Percentiles rank a stretch among this genome's conserved stretches.
phyloP scores from a whole-genome alignment of 805 yeast species.

The Candida piceae region DNA sequence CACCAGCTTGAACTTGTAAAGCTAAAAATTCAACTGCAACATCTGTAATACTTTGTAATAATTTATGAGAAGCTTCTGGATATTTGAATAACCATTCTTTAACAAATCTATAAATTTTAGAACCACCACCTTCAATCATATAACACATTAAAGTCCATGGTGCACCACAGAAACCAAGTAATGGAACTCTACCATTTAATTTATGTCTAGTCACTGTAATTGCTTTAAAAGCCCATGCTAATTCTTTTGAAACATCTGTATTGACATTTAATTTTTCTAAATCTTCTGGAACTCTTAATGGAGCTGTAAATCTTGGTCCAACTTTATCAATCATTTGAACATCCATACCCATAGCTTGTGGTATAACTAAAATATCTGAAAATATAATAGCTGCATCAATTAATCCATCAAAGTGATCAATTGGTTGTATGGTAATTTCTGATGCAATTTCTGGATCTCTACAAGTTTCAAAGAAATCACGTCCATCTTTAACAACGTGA shows the following conservation, averaged over 20 bases:
- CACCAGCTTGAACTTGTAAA: constrained; percentile 94
- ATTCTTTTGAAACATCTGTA: constrained; percentile 68
- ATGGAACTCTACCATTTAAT: constrained; percentile 85
- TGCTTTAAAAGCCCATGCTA: constrained; percentile 95
- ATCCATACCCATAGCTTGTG: constrained; percentile 97
- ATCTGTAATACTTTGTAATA: constrained; percentile 76
- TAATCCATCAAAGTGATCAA: constrained; percentile 81
- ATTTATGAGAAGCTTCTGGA: constrained; percentile 63
- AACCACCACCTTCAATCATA: constrained; percentile 97
- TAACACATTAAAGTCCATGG: constrained; percentile 97
- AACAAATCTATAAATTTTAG: constrained; percentile 84
- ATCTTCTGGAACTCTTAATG: constrained; percentile 72
- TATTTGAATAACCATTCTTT: constrained; percentile 87
- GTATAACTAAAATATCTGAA: constrained; percentile 91
- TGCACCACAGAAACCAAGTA: constrained; percentile 94
- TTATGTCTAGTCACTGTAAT: constrained; percentile 84
- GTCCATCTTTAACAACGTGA: constrained; percentile 76
- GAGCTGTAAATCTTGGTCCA: constrained; percentile 91
- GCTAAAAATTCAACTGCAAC: constrained; percentile 91
- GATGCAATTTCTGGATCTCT: constrained; percentile 92
- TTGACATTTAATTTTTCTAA: constrained; percentile 47
- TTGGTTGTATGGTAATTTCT: constrained; percentile 92
- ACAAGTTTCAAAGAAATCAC: constrained; percentile 94
- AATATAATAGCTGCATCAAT: constrained; percentile 97
- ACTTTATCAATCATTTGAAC: constrained; percentile 91